phyloP scores from a whole-genome alignment of 306 rosid species.

The Dicorynia guianensis region DNA sequence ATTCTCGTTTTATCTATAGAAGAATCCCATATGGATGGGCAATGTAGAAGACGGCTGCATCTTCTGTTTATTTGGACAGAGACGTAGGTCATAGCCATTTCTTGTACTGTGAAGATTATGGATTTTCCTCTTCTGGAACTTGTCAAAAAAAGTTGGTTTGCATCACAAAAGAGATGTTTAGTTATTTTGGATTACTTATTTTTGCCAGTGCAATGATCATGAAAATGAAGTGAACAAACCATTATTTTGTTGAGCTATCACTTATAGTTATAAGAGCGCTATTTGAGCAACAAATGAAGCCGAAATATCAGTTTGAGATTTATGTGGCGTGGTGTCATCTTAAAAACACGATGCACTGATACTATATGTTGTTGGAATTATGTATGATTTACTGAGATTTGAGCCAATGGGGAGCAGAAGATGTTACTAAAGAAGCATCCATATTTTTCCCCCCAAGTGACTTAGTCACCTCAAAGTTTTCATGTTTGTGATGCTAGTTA shows the following conservation, averaged over 20 bases:
- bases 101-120: slow-evolving; percentile 51
- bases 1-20: slow-evolving; percentile 41
- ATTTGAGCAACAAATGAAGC: slow-evolving; percentile 47
- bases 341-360: slow-evolving; percentile 37
- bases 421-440: slow-evolving; percentile 43
- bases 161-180: slow-evolving; percentile 40
- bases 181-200: slow-evolving; percentile 43
- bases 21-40: slow-evolving; percentile 54
- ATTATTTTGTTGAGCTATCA: slow-evolving; percentile 41
- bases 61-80: slow-evolving; percentile 54
- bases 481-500: slow-evolving; percentile 24
- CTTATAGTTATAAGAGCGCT: slow-evolving; percentile 35
- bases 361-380: slow-evolving; percentile 35
- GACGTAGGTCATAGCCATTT: slow-evolving; percentile 46
- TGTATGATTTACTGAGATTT: slow-evolving; percentile 19
- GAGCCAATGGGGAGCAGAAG: slow-evolving; percentile 31
- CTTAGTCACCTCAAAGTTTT: slow-evolving; percentile 22
- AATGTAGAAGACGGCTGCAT: slow-evolving; percentile 50
- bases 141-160: slow-evolving; percentile 57
- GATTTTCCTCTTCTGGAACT: slow-evolving; percentile 52
- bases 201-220: slow-evolving; percentile 42
- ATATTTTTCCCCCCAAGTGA: background rate
- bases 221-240: slow-evolving; percentile 45
- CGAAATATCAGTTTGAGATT: slow-evolving; percentile 40
- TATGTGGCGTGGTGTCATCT: slow-evolving; percentile 25